A percentile compares a stretch with the other conserved stretches of the same genome.
These are phyloP conservation scores for Firmiana major DNA, from an alignment of 345 rosid species.

Conservation along the genomic window DNA sequence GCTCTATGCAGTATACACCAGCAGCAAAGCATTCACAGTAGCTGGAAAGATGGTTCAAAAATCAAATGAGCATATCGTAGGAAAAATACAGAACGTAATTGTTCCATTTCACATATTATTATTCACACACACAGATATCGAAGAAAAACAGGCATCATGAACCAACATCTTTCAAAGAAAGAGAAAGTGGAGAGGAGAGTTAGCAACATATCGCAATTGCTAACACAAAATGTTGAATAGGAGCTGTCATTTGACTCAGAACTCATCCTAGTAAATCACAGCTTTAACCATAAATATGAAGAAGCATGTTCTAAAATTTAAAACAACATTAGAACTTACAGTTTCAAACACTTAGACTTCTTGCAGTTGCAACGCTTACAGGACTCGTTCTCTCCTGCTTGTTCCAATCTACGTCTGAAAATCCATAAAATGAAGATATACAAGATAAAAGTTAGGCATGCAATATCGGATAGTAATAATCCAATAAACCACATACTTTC, in stretches of 20 bases:
- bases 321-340: conserved; percentile 47
- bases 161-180: not conserved
- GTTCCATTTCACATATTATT: not conserved
- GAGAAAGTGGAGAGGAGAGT: not conserved
- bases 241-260: not conserved
- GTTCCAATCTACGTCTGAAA: conserved; percentile 61
- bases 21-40: conserved; percentile 99
- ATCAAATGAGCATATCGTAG: not conserved
- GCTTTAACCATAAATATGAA: not conserved
- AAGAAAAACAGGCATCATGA: not conserved
- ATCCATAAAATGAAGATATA: conserved; percentile 10
- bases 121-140: not conserved
- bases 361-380: conserved; percentile 98
- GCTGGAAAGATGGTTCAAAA: conserved; percentile 38
- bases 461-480: not conserved
- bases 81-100: not conserved
- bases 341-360: conserved; percentile 94
- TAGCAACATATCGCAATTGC: not conserved
- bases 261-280: conserved; percentile 1
- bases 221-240: not conserved
- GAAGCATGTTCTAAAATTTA: not conserved
- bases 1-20: conserved; percentile 89
- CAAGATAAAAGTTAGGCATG: not conserved
- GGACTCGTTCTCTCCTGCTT: conserved; percentile 53
- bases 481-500: not conserved